Percentiles rank a stretch among this genome's conserved stretches.
Evolutionary conservation across 768 basidiomycete genomes (phyloP).

Genomic region (Mycena maculata): DNA sequence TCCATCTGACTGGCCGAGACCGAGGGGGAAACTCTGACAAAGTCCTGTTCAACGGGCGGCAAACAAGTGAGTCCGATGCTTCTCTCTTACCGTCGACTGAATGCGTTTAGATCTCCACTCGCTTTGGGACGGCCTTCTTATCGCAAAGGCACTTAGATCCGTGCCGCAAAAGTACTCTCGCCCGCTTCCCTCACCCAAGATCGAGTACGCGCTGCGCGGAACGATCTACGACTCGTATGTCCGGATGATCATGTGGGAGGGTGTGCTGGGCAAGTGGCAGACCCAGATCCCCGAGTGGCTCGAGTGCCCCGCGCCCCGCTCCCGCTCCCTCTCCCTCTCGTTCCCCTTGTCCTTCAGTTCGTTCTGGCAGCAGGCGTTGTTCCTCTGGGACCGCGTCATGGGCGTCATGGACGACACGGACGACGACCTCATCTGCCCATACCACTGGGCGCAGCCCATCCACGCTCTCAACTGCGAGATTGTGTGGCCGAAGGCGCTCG

Average conservation of each 20-base stretch:
- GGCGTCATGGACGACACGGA: conserved; percentile 49
- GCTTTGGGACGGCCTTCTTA: conserved; percentile 86
- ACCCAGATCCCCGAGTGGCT: conserved; percentile 74
- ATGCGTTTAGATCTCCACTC: conserved; percentile 78
- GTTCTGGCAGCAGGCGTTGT: conserved; percentile 46
- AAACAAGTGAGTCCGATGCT: conserved; percentile 66
- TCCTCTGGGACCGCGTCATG: conserved; percentile 30
- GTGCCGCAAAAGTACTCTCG: conserved; percentile 80
- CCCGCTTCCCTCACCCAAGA: conserved; percentile 73
- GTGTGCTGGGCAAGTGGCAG: conserved; percentile 76
- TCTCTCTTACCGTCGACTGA: not conserved
- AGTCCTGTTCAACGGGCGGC: conserved; percentile 77
- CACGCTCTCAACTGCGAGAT: conserved; percentile 86
- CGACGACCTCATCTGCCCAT: conserved; percentile 76
- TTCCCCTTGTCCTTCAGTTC: conserved; percentile 26
- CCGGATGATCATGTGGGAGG: conserved; percentile 89
- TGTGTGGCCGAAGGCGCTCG: conserved; percentile 82
- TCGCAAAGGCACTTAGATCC: conserved; percentile 84
- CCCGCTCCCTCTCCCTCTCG: conserved; percentile 15
- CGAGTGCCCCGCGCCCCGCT: conserved; percentile 60
- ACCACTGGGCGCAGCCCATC: conserved; percentile 79
- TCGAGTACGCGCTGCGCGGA: conserved; percentile 76
- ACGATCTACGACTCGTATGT: conserved; percentile 91
- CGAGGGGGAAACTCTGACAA: conserved; percentile 88
- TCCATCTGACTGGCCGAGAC: conserved; percentile 90